phyloP scores from a whole-genome alignment of 73 alveolate genomes.

The Tetrahymena borealis region DNA sequence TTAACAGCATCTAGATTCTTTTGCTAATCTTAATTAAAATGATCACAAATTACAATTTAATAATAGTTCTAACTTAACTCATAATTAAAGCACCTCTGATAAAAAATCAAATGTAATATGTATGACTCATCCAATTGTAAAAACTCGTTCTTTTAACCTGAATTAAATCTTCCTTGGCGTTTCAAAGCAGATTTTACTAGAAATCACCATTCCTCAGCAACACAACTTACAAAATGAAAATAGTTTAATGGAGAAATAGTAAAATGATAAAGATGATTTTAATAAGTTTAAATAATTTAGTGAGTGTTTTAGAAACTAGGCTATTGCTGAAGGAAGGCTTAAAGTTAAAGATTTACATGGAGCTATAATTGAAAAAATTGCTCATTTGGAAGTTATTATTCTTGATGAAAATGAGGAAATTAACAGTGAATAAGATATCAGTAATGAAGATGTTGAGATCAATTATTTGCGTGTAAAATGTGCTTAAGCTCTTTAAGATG shows the following conservation, averaged over 20 bases:
- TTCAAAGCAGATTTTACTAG: background rate
- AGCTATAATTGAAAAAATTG: slow-evolving; percentile 1
- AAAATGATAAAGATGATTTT: background rate
- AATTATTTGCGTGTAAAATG: slow-evolving; percentile 43
- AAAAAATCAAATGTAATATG: too few relatives aligned
- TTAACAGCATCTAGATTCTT: background rate
- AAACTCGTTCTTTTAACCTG: background rate
- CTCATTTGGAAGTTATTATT: background rate
- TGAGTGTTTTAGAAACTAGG: background rate
- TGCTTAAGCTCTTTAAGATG: slow-evolving; percentile 32
- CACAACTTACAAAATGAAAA: background rate
- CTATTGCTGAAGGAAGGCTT: background rate
- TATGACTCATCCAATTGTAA: background rate
- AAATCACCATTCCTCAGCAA: background rate
- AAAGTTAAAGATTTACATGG: slow-evolving; percentile 5
- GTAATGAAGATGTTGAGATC: slow-evolving; percentile 39
- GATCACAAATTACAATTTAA: background rate
- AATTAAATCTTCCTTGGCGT: background rate
- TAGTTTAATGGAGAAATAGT: background rate
- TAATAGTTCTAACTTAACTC: background rate
- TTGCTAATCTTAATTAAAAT: background rate
- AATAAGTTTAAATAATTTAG: background rate
- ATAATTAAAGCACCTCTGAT: background rate
- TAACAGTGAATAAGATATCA: background rate
- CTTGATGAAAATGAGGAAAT: background rate